Evolutionary conservation across 805 yeast genomes (phyloP).

Genomic region (Brettanomyces custersianus): DNA sequence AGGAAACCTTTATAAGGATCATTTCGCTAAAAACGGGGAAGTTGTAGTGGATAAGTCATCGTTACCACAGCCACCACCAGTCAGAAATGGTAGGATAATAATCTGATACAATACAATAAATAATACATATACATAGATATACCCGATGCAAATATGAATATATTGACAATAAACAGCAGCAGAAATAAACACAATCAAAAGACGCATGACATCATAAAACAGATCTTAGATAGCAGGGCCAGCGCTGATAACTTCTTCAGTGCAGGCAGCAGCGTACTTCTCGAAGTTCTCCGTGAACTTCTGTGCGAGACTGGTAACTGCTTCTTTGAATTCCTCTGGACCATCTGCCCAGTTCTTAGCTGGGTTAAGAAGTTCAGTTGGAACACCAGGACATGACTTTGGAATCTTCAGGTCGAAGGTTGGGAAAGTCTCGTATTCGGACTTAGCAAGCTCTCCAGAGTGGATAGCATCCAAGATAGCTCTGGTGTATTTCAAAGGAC

Average conservation of each 20-base stretch:
- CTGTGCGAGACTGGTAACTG: constrained; percentile 59
- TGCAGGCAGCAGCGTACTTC: constrained; percentile 75
- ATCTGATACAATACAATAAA: no score
- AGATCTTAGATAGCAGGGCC: constrained; percentile 56
- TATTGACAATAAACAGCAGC: background rate
- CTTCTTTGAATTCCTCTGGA: constrained; percentile 37
- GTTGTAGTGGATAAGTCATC: no score
- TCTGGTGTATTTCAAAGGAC: constrained; percentile 96
- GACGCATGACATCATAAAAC: background rate
- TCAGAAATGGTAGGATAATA: no score
- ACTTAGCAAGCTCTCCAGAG: constrained; percentile 76
- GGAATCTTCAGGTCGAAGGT: constrained; percentile 86
- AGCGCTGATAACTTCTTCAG: constrained; percentile 82
- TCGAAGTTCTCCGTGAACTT: constrained; percentile 81
- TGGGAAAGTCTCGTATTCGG: constrained; percentile 76
- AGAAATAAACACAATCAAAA: background rate
- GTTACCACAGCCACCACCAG: no score
- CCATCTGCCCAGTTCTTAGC: constrained; percentile 69
- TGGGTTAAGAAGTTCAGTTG: constrained; percentile 80
- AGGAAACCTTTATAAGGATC: constrained; percentile 11
- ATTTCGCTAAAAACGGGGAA: no score
- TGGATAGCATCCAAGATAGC: constrained; percentile 93
- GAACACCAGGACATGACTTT: constrained; percentile 72
- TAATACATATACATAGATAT: no score
- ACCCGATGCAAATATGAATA: background rate